Evolutionary conservation across 306 rosid genomes (phyloP).

Genomic region (Cicer bijugum): DNA sequence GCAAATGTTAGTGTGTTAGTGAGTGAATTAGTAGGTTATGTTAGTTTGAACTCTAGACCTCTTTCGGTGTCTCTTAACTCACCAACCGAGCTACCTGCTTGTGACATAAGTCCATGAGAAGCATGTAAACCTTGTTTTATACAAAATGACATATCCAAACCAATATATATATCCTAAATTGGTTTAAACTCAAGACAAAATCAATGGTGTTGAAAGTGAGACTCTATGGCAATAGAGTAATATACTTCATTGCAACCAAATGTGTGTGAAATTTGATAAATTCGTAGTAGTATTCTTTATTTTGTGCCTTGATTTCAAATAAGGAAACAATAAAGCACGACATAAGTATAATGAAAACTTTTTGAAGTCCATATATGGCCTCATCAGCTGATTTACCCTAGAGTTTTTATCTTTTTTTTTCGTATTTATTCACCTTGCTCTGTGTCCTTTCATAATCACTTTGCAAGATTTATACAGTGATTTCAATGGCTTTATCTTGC

Average conservation of each 20-base stretch:
- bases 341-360: slow-evolving; percentile 18
- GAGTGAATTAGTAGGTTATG: too few species aligned
- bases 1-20: too few species aligned
- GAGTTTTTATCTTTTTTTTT: slow-evolving; percentile 3
- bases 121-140: slow-evolving; percentile 38
- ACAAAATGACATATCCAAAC: slow-evolving; percentile 15
- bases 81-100: too few species aligned
- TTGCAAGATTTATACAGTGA: not conserved
- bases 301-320: not conserved
- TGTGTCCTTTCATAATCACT: slow-evolving; percentile 21
- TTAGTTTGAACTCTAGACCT: too few species aligned
- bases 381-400: slow-evolving; percentile 33
- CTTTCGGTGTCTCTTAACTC: too few species aligned
- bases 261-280: slow-evolving; percentile 30
- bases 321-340: not conserved
- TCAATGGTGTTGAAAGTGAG: not conserved
- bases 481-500: slow-evolving; percentile 17
- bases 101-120: not conserved
- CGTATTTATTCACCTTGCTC: not conserved
- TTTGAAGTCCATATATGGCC: slow-evolving; percentile 24
- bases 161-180: slow-evolving; percentile 21
- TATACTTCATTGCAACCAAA: not conserved
- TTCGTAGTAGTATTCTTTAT: not conserved
- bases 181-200: not conserved
- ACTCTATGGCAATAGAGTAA: not conserved